Percentiles rank a stretch among this genome's conserved stretches.
Conservation (phyloP, 108 stramenopile genomes). For the Hondaea fermentalgiana region DNA sequence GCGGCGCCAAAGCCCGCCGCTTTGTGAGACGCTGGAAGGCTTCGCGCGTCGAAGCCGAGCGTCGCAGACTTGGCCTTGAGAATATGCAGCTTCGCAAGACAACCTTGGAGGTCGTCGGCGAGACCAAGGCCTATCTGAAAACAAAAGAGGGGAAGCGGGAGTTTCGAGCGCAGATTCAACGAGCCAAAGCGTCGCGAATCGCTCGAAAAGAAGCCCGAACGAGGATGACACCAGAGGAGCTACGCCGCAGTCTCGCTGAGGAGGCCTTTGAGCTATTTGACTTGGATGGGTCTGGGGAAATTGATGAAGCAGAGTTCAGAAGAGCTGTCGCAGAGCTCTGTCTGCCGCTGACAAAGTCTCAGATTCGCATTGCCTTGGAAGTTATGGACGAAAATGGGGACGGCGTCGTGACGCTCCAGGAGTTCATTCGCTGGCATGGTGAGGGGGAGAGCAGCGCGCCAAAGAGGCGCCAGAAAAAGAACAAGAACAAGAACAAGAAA, state of each 20-base stretch:
- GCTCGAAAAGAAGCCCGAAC: not conserved
- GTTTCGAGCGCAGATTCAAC: not conserved
- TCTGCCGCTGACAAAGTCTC: not conserved
- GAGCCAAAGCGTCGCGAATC: not conserved
- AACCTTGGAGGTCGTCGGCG: not conserved
- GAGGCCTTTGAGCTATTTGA: slow-evolving; percentile 12
- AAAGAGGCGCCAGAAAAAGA: too few relatives aligned
- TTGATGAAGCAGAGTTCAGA: not conserved
- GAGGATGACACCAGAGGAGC: not conserved
- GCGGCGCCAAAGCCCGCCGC: not conserved
- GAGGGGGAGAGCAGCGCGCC: not conserved
- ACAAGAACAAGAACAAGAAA: not conserved
- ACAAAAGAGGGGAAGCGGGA: not conserved
- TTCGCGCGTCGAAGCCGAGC: not conserved
- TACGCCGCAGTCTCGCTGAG: not conserved
- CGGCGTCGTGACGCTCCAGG: not conserved
- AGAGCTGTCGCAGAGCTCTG: not conserved
- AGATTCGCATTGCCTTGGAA: not conserved
- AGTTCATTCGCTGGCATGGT: not conserved
- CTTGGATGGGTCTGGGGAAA: not conserved
- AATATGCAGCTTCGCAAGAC: not conserved
- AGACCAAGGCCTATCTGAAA: not conserved
- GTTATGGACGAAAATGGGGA: not conserved
- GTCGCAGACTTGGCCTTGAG: not conserved
- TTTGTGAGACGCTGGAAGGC: not conserved